Evolutionary conservation across 164 flowering plant genomes (phyloP), one percentile per base, ranked within the genome.

Genomic region (Brasenia schreberi): DNA sequence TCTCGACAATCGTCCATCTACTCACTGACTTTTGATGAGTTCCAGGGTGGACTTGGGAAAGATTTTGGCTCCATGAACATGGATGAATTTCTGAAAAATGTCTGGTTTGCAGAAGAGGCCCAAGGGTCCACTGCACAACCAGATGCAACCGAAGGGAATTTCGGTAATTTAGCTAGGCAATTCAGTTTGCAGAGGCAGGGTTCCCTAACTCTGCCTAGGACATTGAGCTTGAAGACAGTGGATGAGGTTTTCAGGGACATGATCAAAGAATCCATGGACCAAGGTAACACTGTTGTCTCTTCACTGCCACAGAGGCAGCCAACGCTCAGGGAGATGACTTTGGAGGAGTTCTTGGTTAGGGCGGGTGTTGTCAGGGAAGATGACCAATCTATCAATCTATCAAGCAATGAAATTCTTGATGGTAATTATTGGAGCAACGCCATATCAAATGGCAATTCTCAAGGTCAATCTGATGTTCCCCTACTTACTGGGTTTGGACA

Each of bases 181-280:
- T n/a, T n/a, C 33, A 61, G 63, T 23, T 49, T 74, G 63, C 76
- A 72, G 63, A 69, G 78, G 53, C 78, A 72, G 59, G 82, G 79
- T 0, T 72, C 78, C 18, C 62, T 81, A 42, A 74, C 83, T 1
- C 62, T 78, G 64, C 81, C 85, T 12, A 59, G 80, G 68, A 83
- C 74, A 2, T 45, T 76, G 52, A 77, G 80, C 17, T 72, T 67
- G 58, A 83, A 79, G 70, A 77, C 87, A 1, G 89, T 83, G 42
- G 94, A 87, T 61, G 93, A 91, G 73, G 85, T 88, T 45, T 88
- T 92, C 96, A 87, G 74, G 73, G 90, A 84, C 69, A 75, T 87
- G 53, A 83, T 79, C 16, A 77, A 67, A 19, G 84, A 78, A 44
- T 70, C 56, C 59, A 73, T 68, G 11, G 76, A 67, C 9, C 76